Conservation (phyloP, 2,329 filamentous ascomycete genomes). For the Ophiocordyceps robertsii region DNA sequence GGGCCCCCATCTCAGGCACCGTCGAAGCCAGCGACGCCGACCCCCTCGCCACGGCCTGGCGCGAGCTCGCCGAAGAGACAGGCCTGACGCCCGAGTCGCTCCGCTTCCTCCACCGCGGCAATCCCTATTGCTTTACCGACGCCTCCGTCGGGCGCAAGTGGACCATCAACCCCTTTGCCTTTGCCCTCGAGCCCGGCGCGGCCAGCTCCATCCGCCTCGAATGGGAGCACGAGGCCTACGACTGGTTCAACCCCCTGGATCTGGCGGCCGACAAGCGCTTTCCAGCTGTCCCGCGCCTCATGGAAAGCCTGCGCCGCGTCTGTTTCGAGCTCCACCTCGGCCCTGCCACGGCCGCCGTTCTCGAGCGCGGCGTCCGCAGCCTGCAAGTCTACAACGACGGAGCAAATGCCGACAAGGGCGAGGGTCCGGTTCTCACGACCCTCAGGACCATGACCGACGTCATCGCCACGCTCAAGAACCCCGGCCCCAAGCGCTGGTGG, state of each 20-base stretch:
- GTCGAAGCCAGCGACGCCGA: conserved; percentile 39
- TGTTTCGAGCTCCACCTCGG: conserved; percentile 43
- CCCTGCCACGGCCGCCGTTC: conserved; percentile 25
- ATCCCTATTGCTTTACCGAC: conserved; percentile 44
- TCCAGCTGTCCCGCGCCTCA: conserved; percentile 41
- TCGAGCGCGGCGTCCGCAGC: conserved; percentile 30
- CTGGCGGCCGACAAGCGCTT: conserved; percentile 32
- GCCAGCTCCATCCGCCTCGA: conserved; percentile 34
- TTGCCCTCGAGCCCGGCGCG: conserved; percentile 29
- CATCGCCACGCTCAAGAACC: conserved; percentile 17
- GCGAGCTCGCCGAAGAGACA: conserved; percentile 52
- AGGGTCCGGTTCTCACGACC: conserved; percentile 18
- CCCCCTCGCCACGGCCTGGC: conserved; percentile 43
- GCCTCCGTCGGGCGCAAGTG: conserved; percentile 39
- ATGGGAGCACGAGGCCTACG: conserved; percentile 48
- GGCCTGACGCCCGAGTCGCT: conserved; percentile 32
- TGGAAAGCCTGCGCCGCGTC: conserved; percentile 43
- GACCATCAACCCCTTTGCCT: conserved; percentile 51
- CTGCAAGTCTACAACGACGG: conserved; percentile 42
- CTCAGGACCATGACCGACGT: conserved; percentile 35
- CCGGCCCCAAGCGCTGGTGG: conserved; percentile 31
- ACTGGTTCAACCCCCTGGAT: conserved; percentile 40
- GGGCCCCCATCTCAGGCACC: conserved; percentile 49
- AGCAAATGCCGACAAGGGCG: conserved; percentile 45
- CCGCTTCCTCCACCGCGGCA: conserved; percentile 40